Percentiles rank a stretch among this genome's conserved stretches.
These are phyloP conservation scores for Sonneratia caseolaris DNA, from an alignment of 345 rosid species.

Conservation along the genomic window DNA sequence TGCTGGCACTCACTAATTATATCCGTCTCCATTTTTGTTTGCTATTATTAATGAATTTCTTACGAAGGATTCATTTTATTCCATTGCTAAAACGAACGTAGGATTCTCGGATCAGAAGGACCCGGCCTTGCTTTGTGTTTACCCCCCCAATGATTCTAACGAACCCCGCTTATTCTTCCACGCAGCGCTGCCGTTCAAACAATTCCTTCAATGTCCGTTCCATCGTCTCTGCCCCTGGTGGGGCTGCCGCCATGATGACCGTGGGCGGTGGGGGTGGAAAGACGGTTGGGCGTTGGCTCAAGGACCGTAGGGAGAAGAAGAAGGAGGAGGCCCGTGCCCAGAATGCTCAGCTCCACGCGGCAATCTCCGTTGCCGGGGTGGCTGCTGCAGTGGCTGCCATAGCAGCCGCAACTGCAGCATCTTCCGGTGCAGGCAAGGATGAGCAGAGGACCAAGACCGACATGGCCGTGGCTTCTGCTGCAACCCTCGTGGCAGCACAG, in stretches of 20 bases:
- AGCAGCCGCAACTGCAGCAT: slow-evolving; percentile 67
- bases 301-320: slow-evolving; percentile 76
- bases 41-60: not conserved
- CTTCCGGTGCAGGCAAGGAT: slow-evolving; percentile 54
- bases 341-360: slow-evolving; percentile 78
- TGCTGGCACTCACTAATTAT: slow-evolving; percentile 8
- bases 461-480: slow-evolving; percentile 86
- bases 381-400: slow-evolving; percentile 85
- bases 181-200: slow-evolving; percentile 56
- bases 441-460: slow-evolving; percentile 70
- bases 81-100: not conserved
- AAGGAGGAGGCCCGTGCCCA: slow-evolving; percentile 74
- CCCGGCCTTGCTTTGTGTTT: not conserved
- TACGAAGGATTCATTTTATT: not conserved
- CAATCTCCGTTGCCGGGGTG: slow-evolving; percentile 69
- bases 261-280: slow-evolving; percentile 34
- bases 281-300: slow-evolving; percentile 83
- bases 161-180: not conserved
- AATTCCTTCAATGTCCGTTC: slow-evolving; percentile 19
- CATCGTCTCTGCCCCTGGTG: slow-evolving; percentile 17
- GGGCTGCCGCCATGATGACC: slow-evolving; percentile 15
- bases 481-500: slow-evolving; percentile 78
- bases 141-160: not conserved
- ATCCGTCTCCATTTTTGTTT: not conserved
- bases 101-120: not conserved